Conservation (phyloP, 257 asterid genomes). For the Solanum etuberosum region DNA sequence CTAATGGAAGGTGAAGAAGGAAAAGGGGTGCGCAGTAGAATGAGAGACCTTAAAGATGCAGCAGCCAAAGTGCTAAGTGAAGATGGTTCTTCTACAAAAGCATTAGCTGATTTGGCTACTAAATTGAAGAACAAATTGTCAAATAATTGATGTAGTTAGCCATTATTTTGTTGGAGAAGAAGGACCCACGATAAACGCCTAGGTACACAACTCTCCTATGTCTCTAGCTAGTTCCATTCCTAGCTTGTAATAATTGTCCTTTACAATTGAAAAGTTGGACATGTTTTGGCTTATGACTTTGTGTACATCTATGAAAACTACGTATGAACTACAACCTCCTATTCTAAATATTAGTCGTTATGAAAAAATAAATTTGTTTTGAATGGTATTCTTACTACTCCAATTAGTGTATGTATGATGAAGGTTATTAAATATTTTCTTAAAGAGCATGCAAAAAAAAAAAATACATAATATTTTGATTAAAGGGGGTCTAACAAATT, state of each 20-base stretch:
- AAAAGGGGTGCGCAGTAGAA: slow-evolving; percentile 33
- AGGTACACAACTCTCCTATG: background rate
- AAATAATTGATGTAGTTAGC: background rate
- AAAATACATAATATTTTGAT: background rate
- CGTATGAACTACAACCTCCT: background rate
- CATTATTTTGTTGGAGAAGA: background rate
- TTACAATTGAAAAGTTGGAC: background rate
- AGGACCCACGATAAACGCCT: background rate
- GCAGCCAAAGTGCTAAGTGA: slow-evolving; percentile 21
- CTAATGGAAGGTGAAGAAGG: slow-evolving; percentile 69
- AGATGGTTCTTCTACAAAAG: slow-evolving; percentile 20
- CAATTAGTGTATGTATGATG: background rate
- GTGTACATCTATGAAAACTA: background rate
- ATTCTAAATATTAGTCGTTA: background rate
- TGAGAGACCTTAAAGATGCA: slow-evolving; percentile 45
- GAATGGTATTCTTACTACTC: background rate
- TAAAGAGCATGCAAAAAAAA: background rate
- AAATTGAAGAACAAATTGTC: slow-evolving; percentile 8
- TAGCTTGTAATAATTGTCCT: background rate
- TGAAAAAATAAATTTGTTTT: background rate
- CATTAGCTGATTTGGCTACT: slow-evolving; percentile 14
- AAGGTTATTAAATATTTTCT: background rate
- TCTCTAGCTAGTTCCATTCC: background rate
- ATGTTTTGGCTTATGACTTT: background rate
- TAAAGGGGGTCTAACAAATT: background rate